phyloP scores from a whole-genome alignment of 2,329 filamentous ascomycete genomes.

The Aspergillus pseudoglaucus region DNA sequence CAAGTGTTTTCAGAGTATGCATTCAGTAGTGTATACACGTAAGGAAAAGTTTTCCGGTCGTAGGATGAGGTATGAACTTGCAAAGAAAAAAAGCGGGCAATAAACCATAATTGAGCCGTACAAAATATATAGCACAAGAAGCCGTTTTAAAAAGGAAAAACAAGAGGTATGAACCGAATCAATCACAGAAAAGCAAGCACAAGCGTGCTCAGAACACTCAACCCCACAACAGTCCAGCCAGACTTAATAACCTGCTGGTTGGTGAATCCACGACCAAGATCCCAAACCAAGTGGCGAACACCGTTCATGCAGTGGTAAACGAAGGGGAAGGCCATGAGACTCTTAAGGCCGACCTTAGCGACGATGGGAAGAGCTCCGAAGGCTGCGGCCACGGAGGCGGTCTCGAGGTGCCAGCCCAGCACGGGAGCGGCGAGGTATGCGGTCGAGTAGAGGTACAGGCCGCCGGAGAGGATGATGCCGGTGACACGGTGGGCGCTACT shows the following conservation, averaged over 20 bases:
- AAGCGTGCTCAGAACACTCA: conserved; percentile 47
- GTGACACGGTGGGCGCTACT: conserved; percentile 76
- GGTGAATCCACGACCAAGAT: conserved; percentile 55
- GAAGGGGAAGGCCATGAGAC: conserved; percentile 56
- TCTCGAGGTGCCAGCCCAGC: conserved; percentile 65
- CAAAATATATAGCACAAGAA: conserved; percentile 18
- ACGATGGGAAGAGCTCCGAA: conserved; percentile 57
- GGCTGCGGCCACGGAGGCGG: conserved; percentile 55
- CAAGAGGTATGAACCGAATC: conserved; percentile 25
- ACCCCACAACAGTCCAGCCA: conserved; percentile 57
- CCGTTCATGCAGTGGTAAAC: conserved; percentile 64
- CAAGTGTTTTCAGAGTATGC: no score
- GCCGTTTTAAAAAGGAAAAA: conserved; percentile 22
- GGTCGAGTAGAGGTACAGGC: conserved; percentile 71
- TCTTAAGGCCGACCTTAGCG: conserved; percentile 56
- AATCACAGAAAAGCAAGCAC: conserved; percentile 42
- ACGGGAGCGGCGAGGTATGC: conserved; percentile 76
- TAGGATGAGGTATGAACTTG: conserved; percentile 3
- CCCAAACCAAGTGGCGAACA: conserved; percentile 66
- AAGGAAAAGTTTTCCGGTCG: background rate
- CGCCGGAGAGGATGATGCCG: conserved; percentile 64
- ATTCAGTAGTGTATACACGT: background rate
- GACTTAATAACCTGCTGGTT: conserved; percentile 60
- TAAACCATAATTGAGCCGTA: conserved; percentile 16
- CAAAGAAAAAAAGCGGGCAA: conserved; percentile 9